Evolutionary conservation across 176 grass and related monocot species (phyloP), one percentile per base, ranked within the genome.

Genomic region (Microstegium vimineum): DNA sequence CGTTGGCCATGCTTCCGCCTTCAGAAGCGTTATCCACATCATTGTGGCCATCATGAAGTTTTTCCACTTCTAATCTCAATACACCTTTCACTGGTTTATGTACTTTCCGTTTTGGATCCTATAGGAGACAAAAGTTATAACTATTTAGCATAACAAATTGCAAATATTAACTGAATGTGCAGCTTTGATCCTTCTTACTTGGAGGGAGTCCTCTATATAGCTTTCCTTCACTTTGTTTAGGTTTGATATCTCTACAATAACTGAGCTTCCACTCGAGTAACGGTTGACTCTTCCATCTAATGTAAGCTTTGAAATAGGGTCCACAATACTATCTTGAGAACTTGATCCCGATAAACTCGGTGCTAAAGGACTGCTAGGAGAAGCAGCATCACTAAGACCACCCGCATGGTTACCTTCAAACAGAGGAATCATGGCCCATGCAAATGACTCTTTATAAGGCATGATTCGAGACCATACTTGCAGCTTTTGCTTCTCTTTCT

Each of bases 11-110:
- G 77, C 89, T 99, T 70, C 96, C 93, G 46, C 93, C 91, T 85
- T 99, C 96, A 85, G 96, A 99, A 83, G 86, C 72, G 34, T 91
- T 94, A 82, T 99, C 96, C 33, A 37, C 10, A 28, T 99, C 96
- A 80, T 60, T 35, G 56, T 73, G 80, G 36, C 86, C 57, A 79
- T 87, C 79, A 81, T 90, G 93, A 75, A 99, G 85, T 82, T 94
- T 99, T 82, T 95, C 93, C 82, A 99, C 89, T 90, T 99, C 96
- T 82, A 99, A 76, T 70, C 69, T 90, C 51, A 99, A 78, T 80
- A 95, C 87, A 67, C 91, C 93, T 94, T 99, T 99, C 63, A 99
- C 96, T 30, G 96, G 93, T 81, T 99, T 99, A 87, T 99, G 96
- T 63, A 95, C 87, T 86, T 99, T 99, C 49, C 96, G 82, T 94